phyloP scores from a whole-genome alignment of 75 land plant genomes.

The Sequoiadendron giganteum region DNA sequence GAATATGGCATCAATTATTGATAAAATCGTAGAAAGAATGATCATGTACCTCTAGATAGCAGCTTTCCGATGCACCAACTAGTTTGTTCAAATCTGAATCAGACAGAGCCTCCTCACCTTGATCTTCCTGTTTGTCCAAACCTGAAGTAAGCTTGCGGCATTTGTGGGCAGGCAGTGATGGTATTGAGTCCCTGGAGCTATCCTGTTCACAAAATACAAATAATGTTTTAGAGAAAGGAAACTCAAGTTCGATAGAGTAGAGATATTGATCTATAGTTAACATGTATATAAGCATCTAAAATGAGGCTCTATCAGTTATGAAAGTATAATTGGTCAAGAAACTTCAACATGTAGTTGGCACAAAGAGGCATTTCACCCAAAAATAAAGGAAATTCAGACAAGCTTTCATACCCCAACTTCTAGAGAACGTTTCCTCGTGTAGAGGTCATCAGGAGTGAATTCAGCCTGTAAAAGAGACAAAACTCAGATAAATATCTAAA shows the following conservation, averaged over 20 bases:
- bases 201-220: conserved; percentile 25
- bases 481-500: not conserved
- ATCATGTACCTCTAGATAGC: conserved; percentile 60
- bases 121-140: conserved; percentile 34
- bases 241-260: not conserved
- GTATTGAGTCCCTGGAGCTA: conserved; percentile 20
- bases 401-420: conserved; percentile 40
- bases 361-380: not conserved
- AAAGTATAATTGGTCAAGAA: not conserved
- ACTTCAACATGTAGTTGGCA: not conserved
- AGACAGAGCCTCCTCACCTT: conserved; percentile 41
- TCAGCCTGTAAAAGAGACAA: conserved; percentile 58
- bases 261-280: not conserved
- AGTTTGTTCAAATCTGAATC: conserved; percentile 75
- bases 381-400: not conserved
- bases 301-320: not conserved
- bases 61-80: conserved; percentile 66
- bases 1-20: not conserved
- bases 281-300: not conserved
- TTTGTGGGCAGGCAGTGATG: conserved; percentile 31
- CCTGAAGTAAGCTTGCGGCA: conserved; percentile 35
- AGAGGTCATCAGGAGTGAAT: conserved; percentile 76
- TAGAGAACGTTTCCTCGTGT: conserved; percentile 57
- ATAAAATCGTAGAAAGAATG: not conserved
- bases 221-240: not conserved